Evolutionary conservation across 2,329 filamentous ascomycete genomes (phyloP).

Genomic region (Aspergillus bombycis): DNA sequence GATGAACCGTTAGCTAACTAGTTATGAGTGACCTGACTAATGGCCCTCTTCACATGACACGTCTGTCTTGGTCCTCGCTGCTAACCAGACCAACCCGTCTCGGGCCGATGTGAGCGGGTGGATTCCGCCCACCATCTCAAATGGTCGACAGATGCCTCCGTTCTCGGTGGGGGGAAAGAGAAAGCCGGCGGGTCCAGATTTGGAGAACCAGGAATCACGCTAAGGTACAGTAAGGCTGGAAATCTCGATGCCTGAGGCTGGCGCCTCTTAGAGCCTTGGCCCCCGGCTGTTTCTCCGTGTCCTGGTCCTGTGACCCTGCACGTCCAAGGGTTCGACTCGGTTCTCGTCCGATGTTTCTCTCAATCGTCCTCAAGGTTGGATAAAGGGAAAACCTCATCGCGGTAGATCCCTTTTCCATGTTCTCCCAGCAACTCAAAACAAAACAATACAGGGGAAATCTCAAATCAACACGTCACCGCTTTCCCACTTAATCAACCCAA

Average conservation of each 20-base stretch:
- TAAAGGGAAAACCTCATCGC: background rate
- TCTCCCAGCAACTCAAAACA: background rate
- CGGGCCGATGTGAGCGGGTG: conserved; percentile 7
- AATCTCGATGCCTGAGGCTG: background rate
- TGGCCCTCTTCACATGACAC: conserved; percentile 2
- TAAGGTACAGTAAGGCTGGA: background rate
- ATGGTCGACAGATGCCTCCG: conserved; percentile 5
- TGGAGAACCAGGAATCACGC: conserved; percentile 3
- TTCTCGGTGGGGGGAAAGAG: conserved; percentile 9
- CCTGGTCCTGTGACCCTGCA: background rate
- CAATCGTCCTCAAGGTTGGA: too few species aligned
- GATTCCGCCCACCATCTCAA: background rate
- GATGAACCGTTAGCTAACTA: too few species aligned
- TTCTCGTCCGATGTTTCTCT: background rate
- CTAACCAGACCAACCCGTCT: background rate
- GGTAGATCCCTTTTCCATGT: background rate
- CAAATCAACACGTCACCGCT: background rate
- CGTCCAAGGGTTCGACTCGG: background rate
- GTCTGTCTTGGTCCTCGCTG: background rate
- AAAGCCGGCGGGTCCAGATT: conserved; percentile 6
- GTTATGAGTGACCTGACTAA: too few species aligned
- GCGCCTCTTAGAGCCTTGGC: background rate
- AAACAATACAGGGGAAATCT: background rate
- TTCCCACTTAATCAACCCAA: background rate
- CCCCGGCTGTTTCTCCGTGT: conserved; percentile 1